Evolutionary conservation across 441 rosid genomes (phyloP), one percentile per base, ranked within the genome.

Genomic region (Caryocar brasiliense): DNA sequence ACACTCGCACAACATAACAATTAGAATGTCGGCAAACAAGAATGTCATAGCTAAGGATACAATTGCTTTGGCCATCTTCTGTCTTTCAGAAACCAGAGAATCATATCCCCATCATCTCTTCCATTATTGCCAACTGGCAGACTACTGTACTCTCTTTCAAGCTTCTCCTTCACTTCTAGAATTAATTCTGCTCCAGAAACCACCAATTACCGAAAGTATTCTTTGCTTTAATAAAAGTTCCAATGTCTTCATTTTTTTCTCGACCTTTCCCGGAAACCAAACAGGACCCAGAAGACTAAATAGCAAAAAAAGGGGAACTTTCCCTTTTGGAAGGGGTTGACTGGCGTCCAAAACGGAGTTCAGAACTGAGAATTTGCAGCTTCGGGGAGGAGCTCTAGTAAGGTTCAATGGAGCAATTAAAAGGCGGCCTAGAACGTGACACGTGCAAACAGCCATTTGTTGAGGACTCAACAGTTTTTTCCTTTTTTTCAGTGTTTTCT

Each of bases 61-160:
- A 42, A 80, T 87, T 59, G 95, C 85, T 70, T 77, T 88, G 59
- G 74, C 65, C 63, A 88, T 37, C 61, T 82, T 48, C 88, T 61
- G 64, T 92, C 97, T 72, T 71, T 81, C 14, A 88, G 54, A 64
- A 80, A 92, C 99, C 99, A 79, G 2, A 83, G 74, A 40, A 88
- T 88, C 95, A 88, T 79, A 12, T 82, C 90, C 54, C 86, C 95
- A 73, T 92, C 99, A 58, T 88, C 90, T 76, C 97, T 75, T 54
- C 95, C 99, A 64, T 83, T 62, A 68, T 72, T 82, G 11, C 97
- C 99, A n/a, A 82, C 37, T 0, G 92, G 85, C 9, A 92, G 95
- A 68, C 67, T 58, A 28, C 10, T 7, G 47, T 78, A 59, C 29
- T 83, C 83, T 50, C 68, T 83, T 19, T 65, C 81, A 61, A 88